These are phyloP conservation scores for Vaccinium darrowii DNA, from an alignment of 148 eudicot species.

Conservation along the genomic window DNA sequence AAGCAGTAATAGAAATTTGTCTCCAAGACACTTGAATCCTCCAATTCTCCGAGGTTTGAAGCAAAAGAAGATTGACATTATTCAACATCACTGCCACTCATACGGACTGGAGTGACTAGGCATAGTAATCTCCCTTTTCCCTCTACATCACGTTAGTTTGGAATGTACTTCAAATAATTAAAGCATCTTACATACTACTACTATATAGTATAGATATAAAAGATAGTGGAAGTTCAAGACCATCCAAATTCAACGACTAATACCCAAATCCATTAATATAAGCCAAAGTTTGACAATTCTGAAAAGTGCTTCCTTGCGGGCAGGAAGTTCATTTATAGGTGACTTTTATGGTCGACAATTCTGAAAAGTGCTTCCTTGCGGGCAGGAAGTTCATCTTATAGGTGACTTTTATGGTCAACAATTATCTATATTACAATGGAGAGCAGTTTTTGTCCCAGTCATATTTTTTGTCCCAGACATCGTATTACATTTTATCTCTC, in stretches of 20 bases:
- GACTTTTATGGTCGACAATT: background rate
- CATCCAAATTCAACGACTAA: background rate
- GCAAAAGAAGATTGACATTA: background rate
- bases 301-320: background rate
- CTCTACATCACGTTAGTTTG: background rate
- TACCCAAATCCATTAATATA: background rate
- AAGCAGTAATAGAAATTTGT: background rate
- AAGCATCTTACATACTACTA: background rate
- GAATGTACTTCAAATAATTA: background rate
- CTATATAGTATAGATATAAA: background rate
- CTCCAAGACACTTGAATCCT: background rate
- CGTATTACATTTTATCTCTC: no score
- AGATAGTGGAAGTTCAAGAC: background rate
- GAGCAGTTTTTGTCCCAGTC: no score
- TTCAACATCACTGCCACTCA: background rate
- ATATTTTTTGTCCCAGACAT: no score
- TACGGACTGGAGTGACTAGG: background rate
- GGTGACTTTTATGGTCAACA: background rate
- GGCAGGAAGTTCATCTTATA: no score
- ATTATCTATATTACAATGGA: no score
- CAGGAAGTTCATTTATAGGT: no score
- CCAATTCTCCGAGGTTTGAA: background rate
- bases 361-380: background rate
- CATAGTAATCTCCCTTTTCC: background rate
- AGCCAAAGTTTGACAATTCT: background rate